Base-by-base conservation (phyloP, 2,329 filamentous ascomycete species). In the Talaromyces sp. region DNA sequence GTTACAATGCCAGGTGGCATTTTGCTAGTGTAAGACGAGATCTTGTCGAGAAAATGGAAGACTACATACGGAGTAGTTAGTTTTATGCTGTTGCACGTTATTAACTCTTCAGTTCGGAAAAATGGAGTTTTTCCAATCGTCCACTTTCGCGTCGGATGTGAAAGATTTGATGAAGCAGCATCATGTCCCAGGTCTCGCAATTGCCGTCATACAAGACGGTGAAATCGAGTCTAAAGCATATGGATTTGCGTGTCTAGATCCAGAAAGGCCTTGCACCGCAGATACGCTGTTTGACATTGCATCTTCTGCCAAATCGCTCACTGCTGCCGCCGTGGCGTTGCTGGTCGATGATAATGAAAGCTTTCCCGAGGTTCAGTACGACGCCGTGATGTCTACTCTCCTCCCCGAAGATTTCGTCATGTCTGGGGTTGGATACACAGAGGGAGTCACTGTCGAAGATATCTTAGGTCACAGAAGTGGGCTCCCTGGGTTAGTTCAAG, bases 401-500 rank as follows among this genome's bases (percentile, higher is more conserved):
- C 73, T 85, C 3, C 76, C 75, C 0, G 79, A 81, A 1, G 83
- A 85, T 56, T 85, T 85, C 61, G 77, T 83, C 1, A 71, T 84
- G 11, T 63, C 73, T 13, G 78, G 81, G 56, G 71, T 74, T 0
- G 78, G 75, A 66, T 75, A 77, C 14, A 85, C 81, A 1, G 68
- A 72, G 26, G 76, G 81, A 62, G 68, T 84, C 46, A 86, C 81
- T 0, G 68, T 86, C 7, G 80, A 85, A 59, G 84, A 86, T 59
- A 78, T 81, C 2, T 73, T 83, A 0, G 77, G 77, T 55, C 83
- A 86, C 65, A 75, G 82, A 4, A 81, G 78, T 0, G 83, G 83
- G 10, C 73, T 83, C 61, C 73, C 82, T 1, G 64, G 72, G 41
- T 80, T 79, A 67, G 78, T 81, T 63, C 27, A 29, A 35, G 9